Base-by-base conservation (phyloP, 371 early-diverging fungal genomes). In the Cokeromyces recurvatus region DNA sequence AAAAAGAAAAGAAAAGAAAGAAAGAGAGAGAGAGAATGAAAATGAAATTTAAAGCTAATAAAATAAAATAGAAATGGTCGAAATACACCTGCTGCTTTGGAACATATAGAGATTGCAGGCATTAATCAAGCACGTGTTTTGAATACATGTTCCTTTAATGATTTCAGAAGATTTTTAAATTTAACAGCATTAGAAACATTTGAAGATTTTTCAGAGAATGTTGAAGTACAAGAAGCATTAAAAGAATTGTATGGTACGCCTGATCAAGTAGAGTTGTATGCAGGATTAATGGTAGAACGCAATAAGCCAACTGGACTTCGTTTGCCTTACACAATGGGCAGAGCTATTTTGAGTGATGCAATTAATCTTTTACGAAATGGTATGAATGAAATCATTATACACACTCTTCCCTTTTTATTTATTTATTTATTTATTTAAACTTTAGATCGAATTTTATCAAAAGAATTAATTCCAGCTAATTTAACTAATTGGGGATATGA, bases 311-410 rank as follows among this genome's bases (percentile, higher is more conserved):
- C 66, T 4, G 71, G 71, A 4, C 36, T 77, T 24, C 54, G 60
- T 12, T 53, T 77, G 19, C 75, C 75, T 7, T 79, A 71, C 40
- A 72, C 79, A 4, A 65, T 67, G 51, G 63, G 65, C 2, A 59
- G 78, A 20, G 74, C 71, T 9, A 78, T 79, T 40, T 44, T 79
- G 0, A 59, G 70, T 24, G 78, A 79, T 56, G 79, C 78, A 21
- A 53, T 67, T n/a, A 79, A 79, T 24, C 48, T 79, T 10, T 22
- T 77, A 16, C 53, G 71, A 29, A 79, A 79, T 38, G 79, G 78
- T 68, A 66, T 51, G 34, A 46, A 37, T 21, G 24, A 15, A 32
- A 49, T 8, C 2, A 8, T 20, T 50, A 31, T 22, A 21, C n/a
- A 19, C 17, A n/a, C 16, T 31, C 17, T 38, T 32, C 11, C 11